Evolutionary conservation across 768 basidiomycete species (phyloP).

Genomic region (Mycena metata): DNA sequence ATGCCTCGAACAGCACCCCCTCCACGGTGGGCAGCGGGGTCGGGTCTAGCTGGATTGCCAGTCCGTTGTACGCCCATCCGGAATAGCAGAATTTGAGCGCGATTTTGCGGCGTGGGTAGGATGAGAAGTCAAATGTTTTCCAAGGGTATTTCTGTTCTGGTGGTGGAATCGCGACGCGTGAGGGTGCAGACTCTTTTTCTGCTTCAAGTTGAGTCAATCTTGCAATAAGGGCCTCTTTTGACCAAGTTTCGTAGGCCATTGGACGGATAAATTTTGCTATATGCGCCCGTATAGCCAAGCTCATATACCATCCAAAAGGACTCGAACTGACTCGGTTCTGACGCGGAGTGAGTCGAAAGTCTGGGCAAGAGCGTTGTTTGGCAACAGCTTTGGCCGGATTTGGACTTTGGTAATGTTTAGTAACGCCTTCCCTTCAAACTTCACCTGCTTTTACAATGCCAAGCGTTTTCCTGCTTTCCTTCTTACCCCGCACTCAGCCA

Average conservation of each 20-base stretch:
- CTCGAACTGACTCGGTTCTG: neutral
- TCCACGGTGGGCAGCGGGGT: conserved; percentile 93
- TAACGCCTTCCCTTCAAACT: neutral
- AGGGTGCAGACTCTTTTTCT: conserved; percentile 39
- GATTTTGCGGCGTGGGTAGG: conserved; percentile 87
- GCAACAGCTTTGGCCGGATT: too few species aligned
- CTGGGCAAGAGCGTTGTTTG: too few species aligned
- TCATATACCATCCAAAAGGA: conserved; percentile 26
- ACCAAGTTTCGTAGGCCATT: conserved; percentile 66
- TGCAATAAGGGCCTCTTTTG: conserved; percentile 79
- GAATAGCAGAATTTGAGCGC: conserved; percentile 95
- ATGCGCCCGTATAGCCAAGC: conserved; percentile 5
- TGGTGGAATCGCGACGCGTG: conserved; percentile 30
- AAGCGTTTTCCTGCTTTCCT: conserved; percentile 3
- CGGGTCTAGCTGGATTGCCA: conserved; percentile 81
- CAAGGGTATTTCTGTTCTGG: conserved; percentile 40
- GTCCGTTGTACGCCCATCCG: conserved; percentile 92
- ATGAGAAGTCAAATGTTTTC: conserved; percentile 71
- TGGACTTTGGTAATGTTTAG: neutral
- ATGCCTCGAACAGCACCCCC: conserved; percentile 83
- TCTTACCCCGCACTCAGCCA: neutral
- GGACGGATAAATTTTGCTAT: conserved; percentile 36
- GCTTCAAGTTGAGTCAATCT: conserved; percentile 71
- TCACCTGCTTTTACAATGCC: neutral
- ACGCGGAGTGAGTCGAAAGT: conserved; percentile 8